Conservation (phyloP, 176 grass and related monocot species). For the Lolium multiflorum region DNA sequence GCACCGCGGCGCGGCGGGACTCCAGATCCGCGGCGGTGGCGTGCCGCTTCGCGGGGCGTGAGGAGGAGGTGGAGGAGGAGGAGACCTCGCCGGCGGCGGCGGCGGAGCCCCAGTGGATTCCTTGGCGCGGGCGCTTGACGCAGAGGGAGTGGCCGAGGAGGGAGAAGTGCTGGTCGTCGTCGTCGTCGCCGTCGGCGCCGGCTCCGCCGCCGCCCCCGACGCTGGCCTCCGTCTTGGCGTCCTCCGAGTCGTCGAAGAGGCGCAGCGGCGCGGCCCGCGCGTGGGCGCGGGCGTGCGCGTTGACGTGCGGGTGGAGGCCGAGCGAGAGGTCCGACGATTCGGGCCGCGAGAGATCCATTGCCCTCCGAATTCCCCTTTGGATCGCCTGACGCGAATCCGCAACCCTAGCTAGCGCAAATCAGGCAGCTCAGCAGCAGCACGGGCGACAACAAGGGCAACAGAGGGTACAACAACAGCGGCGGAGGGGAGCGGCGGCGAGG, state of each 20-base stretch:
- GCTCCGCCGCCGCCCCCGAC: constrained; percentile 7
- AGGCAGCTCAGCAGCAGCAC: neutral
- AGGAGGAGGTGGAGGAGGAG: constrained; percentile 70
- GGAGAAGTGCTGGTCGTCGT: constrained; percentile 61
- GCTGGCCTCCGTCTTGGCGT: constrained; percentile 40
- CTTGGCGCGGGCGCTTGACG: constrained; percentile 78
- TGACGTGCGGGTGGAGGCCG: constrained; percentile 57
- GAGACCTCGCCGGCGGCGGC: constrained; percentile 39
- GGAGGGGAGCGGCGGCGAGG: neutral
- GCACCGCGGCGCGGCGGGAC: constrained; percentile 61
- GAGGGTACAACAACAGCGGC: neutral
- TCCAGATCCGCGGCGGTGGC: constrained; percentile 58
- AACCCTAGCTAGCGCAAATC: constrained; percentile 34
- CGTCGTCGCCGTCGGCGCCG: constrained; percentile 43
- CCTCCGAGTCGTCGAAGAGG: constrained; percentile 57
- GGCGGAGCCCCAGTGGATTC: constrained; percentile 28
- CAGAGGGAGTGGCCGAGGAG: constrained; percentile 84
- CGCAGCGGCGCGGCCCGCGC: constrained; percentile 42
- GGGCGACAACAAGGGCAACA: neutral
- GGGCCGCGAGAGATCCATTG: constrained; percentile 71
- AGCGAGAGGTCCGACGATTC: constrained; percentile 83
- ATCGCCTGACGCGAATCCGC: constrained; percentile 16
- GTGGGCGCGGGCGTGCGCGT: constrained; percentile 35
- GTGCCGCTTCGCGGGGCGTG: constrained; percentile 56
- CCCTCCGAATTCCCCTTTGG: neutral